Conservation (phyloP, 495 filamentous ascomycete species). For the Acidiella bohemica region DNA sequence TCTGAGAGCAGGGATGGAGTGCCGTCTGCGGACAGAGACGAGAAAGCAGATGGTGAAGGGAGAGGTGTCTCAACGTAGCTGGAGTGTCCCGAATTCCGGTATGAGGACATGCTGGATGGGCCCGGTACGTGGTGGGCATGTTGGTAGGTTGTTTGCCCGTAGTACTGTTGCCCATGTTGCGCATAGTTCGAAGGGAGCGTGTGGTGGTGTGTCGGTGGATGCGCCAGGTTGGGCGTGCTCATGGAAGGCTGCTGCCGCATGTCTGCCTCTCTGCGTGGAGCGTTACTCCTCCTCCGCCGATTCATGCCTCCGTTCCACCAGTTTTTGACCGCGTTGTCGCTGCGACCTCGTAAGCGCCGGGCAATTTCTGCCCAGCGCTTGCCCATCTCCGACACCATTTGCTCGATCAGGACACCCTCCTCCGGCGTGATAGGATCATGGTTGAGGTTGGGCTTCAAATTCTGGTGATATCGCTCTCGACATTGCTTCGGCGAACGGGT, state of each 20-base stretch:
- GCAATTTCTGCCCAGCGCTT: slow-evolving; percentile 95
- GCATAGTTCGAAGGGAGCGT: slow-evolving; percentile 13
- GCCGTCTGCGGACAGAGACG: slow-evolving; percentile 44
- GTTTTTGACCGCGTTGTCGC: slow-evolving; percentile 98
- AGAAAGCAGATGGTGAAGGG: slow-evolving; percentile 55
- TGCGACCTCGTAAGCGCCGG: slow-evolving; percentile 67
- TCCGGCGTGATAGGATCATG: slow-evolving; percentile 85
- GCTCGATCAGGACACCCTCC: slow-evolving; percentile 72
- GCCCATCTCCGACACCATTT: slow-evolving; percentile 66
- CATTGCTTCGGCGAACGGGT: slow-evolving; percentile 89
- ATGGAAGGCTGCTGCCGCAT: slow-evolving; percentile 21
- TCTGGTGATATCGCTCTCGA: slow-evolving; percentile 88
- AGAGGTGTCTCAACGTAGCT: slow-evolving; percentile 45
- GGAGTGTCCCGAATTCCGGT: slow-evolving; percentile 29
- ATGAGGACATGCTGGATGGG: slow-evolving; percentile 2
- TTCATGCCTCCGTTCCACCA: slow-evolving; percentile 98
- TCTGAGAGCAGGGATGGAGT: slow-evolving; percentile 62
- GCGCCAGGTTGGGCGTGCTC: slow-evolving; percentile 7
- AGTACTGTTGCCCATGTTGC: slow-evolving; percentile 5
- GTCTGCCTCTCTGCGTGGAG: slow-evolving; percentile 27
- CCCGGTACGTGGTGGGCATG: too few species aligned
- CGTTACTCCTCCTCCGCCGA: slow-evolving; percentile 43
- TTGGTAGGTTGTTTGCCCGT: slow-evolving; percentile 8
- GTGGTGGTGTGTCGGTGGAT: slow-evolving; percentile 16
- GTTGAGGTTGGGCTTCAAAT: slow-evolving; percentile 81